phyloP scores from a whole-genome alignment of 148 eudicot genomes.

The Chenopodium berlandieri region DNA sequence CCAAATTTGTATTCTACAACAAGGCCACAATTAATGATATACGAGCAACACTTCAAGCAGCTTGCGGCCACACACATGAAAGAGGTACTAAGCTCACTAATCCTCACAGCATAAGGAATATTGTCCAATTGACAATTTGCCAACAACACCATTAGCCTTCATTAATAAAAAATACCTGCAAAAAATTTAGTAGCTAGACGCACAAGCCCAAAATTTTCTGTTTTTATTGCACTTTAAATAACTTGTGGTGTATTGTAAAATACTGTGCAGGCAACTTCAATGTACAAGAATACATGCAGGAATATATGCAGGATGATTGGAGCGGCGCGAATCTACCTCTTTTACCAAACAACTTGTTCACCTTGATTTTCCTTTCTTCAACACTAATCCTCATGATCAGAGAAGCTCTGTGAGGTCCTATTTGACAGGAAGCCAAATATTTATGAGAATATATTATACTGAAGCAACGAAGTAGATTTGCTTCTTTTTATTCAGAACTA shows the following conservation, averaged over 20 bases:
- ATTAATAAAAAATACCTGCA: neutral
- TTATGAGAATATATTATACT: neutral
- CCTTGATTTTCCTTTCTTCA: conserved; percentile 9
- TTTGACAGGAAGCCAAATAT: neutral
- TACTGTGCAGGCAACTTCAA: conserved; percentile 44
- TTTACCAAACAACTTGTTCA: conserved; percentile 26
- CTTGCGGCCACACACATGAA: conserved; percentile 38
- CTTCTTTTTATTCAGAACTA: neutral
- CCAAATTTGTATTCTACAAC: conserved; percentile 51
- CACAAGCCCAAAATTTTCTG: neutral
- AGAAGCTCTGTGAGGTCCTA: conserved; percentile 20
- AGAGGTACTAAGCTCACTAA: conserved; percentile 34
- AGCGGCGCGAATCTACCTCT: conserved; percentile 31
- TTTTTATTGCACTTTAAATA: neutral
- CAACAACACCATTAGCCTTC: neutral
- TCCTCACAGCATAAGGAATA: neutral
- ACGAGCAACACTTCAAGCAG: conserved; percentile 38
- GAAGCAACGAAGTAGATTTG: neutral
- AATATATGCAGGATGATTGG: conserved; percentile 29
- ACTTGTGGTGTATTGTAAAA: conserved; percentile 2
- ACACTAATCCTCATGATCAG: conserved; percentile 26
- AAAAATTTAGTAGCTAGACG: neutral
- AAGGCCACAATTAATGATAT: conserved; percentile 42
- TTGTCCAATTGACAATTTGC: neutral
- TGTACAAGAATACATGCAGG: conserved; percentile 34